These are phyloP conservation scores for Huntiella abstrusa DNA, from an alignment of 2,329 filamentous ascomycete species.

Conservation along the genomic window DNA sequence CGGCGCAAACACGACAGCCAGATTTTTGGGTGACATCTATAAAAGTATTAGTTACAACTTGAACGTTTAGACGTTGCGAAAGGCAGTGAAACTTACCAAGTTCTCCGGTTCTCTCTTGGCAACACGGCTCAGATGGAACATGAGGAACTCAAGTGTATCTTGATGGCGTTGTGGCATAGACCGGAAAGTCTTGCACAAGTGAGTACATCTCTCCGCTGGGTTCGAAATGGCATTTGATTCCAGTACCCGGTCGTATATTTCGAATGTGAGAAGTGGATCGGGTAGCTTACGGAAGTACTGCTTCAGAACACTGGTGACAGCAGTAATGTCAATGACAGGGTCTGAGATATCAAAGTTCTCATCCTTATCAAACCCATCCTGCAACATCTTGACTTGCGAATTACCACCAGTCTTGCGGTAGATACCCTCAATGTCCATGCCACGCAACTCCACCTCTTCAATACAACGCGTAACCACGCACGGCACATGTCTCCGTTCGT, in stretches of 20 bases:
- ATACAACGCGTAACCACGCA: conserved; percentile 85
- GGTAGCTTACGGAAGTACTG: conserved; percentile 94
- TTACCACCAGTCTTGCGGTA: conserved; percentile 94
- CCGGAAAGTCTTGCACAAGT: conserved; percentile 55
- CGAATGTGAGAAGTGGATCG: conserved; percentile 73
- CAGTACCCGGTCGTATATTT: conserved; percentile 76
- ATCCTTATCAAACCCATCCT: conserved; percentile 75
- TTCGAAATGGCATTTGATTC: conserved; percentile 55
- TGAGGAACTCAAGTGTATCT: conserved; percentile 79
- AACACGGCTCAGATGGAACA: conserved; percentile 82
- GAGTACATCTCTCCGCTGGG: conserved; percentile 46
- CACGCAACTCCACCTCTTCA: conserved; percentile 84
- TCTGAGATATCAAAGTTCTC: conserved; percentile 86
- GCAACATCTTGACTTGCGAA: conserved; percentile 74
- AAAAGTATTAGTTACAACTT: background rate
- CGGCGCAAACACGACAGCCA: conserved; percentile 92
- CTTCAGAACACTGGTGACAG: conserved; percentile 87
- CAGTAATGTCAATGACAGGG: conserved; percentile 82
- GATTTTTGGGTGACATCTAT: conserved; percentile 87
- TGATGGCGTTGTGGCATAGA: conserved; percentile 67
- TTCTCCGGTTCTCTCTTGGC: conserved; percentile 70
- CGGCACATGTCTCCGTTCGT: conserved; percentile 75
- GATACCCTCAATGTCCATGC: conserved; percentile 94
- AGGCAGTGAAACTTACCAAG: conserved; percentile 34
- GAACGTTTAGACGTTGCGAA: background rate